Evolutionary conservation across 805 yeast genomes (phyloP).

Genomic region (Cyberlindnera mississippiensis): DNA sequence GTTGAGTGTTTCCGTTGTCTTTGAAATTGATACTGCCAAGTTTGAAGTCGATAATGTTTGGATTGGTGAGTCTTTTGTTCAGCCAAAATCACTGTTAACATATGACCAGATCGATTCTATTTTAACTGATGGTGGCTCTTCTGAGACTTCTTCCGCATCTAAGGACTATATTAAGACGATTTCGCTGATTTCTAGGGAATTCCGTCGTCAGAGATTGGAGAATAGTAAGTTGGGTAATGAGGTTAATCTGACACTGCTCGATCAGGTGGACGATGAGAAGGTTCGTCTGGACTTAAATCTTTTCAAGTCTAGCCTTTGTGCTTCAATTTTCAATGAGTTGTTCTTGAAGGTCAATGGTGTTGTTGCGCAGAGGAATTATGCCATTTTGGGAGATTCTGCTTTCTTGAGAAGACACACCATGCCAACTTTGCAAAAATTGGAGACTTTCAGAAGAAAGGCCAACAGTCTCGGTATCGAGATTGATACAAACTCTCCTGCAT

Average conservation of each 20-base stretch:
- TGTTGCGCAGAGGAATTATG: conserved; percentile 75
- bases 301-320: conserved; percentile 55
- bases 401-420: conserved; percentile 83
- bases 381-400: conserved; percentile 74
- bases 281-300: conserved; percentile 69
- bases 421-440: conserved; percentile 79
- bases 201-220: conserved; percentile 62
- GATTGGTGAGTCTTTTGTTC: conserved; percentile 68
- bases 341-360: conserved; percentile 78
- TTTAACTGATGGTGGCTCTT: conserved; percentile 29
- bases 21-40: conserved; percentile 69
- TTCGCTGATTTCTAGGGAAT: conserved; percentile 60
- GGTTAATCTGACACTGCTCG: conserved; percentile 58
- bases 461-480: conserved; percentile 60
- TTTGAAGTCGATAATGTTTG: conserved; percentile 72
- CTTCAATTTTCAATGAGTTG: conserved; percentile 66
- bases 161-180: conserved; percentile 62
- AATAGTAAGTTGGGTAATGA: conserved; percentile 44
- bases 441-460: conserved; percentile 70
- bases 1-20: conserved; percentile 72
- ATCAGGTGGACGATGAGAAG: conserved; percentile 82
- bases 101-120: conserved; percentile 55
- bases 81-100: conserved; percentile 55
- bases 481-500: conserved; percentile 70
- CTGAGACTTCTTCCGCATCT: conserved; percentile 46